Percentiles rank a stretch among this genome's conserved stretches.
Conservation (phyloP, 2,329 filamentous ascomycete genomes). For the Botrytis pseudocinerea region DNA sequence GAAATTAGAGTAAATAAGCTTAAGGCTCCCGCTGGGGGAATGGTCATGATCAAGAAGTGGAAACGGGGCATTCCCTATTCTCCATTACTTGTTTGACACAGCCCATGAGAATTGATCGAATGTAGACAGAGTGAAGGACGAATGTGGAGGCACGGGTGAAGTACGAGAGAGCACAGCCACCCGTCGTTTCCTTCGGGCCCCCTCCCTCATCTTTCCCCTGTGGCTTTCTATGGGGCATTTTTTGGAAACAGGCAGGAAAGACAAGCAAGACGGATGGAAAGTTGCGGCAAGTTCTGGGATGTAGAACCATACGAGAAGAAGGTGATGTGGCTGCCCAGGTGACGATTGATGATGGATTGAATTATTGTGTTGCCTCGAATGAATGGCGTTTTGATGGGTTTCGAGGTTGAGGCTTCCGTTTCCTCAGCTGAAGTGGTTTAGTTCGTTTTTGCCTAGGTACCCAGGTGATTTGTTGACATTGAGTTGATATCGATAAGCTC, state of each 20-base stretch:
- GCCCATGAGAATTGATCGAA: not conserved
- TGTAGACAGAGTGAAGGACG: conserved; percentile 14
- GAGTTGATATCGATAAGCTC: not conserved
- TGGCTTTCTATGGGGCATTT: conserved; percentile 6
- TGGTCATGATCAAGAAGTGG: not conserved
- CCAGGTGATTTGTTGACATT: not conserved
- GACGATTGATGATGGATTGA: not conserved
- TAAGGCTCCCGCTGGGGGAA: not conserved
- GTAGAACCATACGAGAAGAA: not conserved
- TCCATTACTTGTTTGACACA: not conserved
- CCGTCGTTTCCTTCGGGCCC: too few species aligned
- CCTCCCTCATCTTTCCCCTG: not conserved
- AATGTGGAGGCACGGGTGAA: conserved; percentile 10
- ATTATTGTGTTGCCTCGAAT: not conserved
- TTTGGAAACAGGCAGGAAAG: conserved; percentile 7
- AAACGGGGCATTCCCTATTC: not conserved
- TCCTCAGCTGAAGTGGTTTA: not conserved
- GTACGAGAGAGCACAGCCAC: conserved; percentile 12
- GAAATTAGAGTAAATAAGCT: not conserved
- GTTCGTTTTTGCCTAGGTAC: not conserved
- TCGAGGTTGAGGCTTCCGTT: not conserved
- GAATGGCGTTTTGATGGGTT: not conserved
- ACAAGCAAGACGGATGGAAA: conserved; percentile 7
- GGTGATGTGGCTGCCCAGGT: not conserved
- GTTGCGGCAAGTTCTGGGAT: not conserved